Base-by-base conservation (phyloP, 2,329 filamentous ascomycete genomes). In the Aspergillus fumigatiaffinis region DNA sequence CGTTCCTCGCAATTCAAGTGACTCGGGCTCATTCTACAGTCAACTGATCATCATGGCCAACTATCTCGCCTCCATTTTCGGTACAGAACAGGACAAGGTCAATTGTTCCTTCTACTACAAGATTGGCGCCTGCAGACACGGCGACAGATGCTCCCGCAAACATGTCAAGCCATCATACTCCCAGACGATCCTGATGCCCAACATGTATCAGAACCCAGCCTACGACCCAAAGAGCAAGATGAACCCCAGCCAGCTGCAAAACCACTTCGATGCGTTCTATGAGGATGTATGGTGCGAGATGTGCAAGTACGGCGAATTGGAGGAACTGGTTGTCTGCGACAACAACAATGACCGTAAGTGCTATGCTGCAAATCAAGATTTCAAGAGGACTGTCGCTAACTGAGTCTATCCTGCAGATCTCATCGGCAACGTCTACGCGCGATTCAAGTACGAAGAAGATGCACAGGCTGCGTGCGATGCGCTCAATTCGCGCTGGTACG, bases 41-140 rank as follows among this genome's bases (percentile, higher is more conserved):
- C 52, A 23, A 35, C 46, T 28, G 50, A 53, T 51, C 64, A 79
- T 28, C 72, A 96, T 96, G 92, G 92, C 92, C 72, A 97, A 97
- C 83, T 97, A 97, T 76, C 90, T 99, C 76, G 94, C 94, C 71
- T 96, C 92, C 74, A 99, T 99, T 80, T 99, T 99, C 83, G 94
- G 94, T 72, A 99, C 94, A 29, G 94, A 99, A 84, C 94, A 97
- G 78, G 94, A 99, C 87, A 99, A 93, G 75, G 92, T 97, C 82
- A 97, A 97, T 85, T 97, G 94, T 85, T 94, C 90, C 57, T 99
- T 99, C 86, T 99, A 99, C 87, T 92, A 97, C 89, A 99, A 99
- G 82, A 99, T 99, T 77, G 94, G 94, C 75, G 94, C 94, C 54
- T 99, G 94, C 82, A 89, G 94, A 62, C 94, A 99, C 83, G 94